phyloP scores from a whole-genome alignment of 306 rosid species.

The Quercus wislizeni region DNA sequence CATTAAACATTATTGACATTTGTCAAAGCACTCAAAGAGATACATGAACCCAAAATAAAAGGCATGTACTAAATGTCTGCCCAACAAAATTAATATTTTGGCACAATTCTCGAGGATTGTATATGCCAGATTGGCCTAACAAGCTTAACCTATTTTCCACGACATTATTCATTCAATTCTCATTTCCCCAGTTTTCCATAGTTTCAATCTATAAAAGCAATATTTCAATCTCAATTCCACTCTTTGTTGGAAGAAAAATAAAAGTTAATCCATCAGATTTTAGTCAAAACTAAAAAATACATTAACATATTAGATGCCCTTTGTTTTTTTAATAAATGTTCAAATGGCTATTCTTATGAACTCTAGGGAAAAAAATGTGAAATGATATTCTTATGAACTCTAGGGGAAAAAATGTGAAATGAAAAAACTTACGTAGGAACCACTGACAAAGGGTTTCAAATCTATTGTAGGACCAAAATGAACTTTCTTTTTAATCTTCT shows the following conservation, averaged over 20 bases:
- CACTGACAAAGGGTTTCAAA: constrained; percentile 84
- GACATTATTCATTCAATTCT: too few relatives aligned
- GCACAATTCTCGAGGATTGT: too few relatives aligned
- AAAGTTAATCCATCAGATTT: not conserved
- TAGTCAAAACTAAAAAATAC: not conserved
- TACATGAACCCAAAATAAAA: too few relatives aligned
- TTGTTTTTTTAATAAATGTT: not conserved
- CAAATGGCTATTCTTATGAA: not conserved
- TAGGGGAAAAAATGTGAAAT: not conserved
- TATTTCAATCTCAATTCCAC: not conserved
- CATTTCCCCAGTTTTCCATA: too few relatives aligned
- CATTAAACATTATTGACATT: not conserved
- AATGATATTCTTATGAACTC: not conserved
- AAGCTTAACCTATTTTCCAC: too few relatives aligned
- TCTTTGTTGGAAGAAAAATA: not conserved
- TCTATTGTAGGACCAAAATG: constrained; percentile 66
- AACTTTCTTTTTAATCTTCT: constrained; percentile 82
- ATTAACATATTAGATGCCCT: not conserved
- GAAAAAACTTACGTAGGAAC: constrained; percentile 54
- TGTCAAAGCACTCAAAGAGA: not conserved
- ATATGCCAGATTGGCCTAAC: too few relatives aligned
- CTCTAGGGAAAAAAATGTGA: not conserved
- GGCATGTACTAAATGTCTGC: too few relatives aligned
- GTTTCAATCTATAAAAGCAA: not conserved
- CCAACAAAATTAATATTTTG: too few relatives aligned